A percentile compares a stretch with the other conserved stretches of the same genome.
These are phyloP conservation scores for Zygotorulaspora danielsina DNA, from an alignment of 805 yeast genomes.

Conservation along the genomic window DNA sequence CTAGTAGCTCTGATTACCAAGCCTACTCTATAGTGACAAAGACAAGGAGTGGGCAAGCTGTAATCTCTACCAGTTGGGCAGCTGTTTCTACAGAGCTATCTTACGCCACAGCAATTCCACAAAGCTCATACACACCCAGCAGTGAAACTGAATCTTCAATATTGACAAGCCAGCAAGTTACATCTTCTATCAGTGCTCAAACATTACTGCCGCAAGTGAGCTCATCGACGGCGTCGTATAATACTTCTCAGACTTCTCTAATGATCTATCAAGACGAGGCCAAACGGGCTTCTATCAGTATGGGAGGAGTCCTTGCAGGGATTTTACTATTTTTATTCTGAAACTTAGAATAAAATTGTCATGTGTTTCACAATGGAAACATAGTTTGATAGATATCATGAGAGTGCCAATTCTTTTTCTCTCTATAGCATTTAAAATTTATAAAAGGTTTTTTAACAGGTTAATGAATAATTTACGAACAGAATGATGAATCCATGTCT, in stretches of 20 bases:
- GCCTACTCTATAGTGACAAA: conserved; percentile 21
- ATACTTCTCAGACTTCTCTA: background rate
- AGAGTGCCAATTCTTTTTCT: too few species aligned
- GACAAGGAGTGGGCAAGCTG: conserved; percentile 16
- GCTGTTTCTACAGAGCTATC: conserved; percentile 12
- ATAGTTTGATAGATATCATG: too few species aligned
- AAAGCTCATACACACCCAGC: background rate
- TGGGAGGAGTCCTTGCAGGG: background rate
- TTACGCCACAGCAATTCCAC: background rate
- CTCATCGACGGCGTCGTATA: background rate
- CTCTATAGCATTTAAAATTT: too few species aligned
- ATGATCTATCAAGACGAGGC: background rate
- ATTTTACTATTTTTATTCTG: background rate
- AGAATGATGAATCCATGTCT: too few species aligned
- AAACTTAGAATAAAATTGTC: background rate
- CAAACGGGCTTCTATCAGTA: background rate
- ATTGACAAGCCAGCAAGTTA: background rate
- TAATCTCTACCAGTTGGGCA: conserved; percentile 16
- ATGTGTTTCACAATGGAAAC: too few species aligned
- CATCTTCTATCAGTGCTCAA: background rate
- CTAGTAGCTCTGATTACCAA: background rate
- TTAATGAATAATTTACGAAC: too few species aligned
- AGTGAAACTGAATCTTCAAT: background rate
- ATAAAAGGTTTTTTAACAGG: too few species aligned
- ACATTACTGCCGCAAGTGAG: background rate